Base-by-base conservation (phyloP, 768 basidiomycete genomes). In the Phlegmacium glaucopus region DNA sequence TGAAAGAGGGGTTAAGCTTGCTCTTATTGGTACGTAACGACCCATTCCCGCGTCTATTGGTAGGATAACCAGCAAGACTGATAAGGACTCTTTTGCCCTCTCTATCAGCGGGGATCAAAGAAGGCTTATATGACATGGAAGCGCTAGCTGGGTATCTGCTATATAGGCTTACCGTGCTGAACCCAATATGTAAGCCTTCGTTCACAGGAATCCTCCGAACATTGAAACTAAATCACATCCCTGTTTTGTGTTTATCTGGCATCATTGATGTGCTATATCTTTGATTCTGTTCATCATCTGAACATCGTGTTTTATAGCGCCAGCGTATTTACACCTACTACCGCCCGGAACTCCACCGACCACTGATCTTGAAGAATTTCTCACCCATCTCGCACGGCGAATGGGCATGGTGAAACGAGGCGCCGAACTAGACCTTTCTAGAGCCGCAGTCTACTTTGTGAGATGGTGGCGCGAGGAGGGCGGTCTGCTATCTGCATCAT, bases 1-100 rank as follows among this genome's bases (percentile, higher is more conserved):
- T 42, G 96, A 99, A 66, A 77, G 90, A 59, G 95, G 90, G 9
- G 77, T 96, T 44, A 97, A 94, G 66, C 79, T 97, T 16, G 94
- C 92, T 40, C 70, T 97, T 48, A 97, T 96, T 37, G 90, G 94
- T 90, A 72, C 65, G 87, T 72, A 66, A 71, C 45, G 51, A 41
- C 44, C 48, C 25, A 47, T 42, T 22, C 30, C 37, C 51, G 2
- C n/a, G 54, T 54, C 49, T 35, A 41, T 51, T 36, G 28, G 29
- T 44, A 39, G 39, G 30, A 30, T 46, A 45, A 53, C 56, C 47
- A 55, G 41, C 55, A 51, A 52, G 49, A 16, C 46, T 57, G 49
- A 58, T 47, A 49, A 46, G 44, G 55, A 58, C 50, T 44, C 52
- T 49, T 50, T 55, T 50, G 47, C 50, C 45, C 39, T 50, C 51